Conservation (phyloP, 805 yeast genomes). For the Teunomyces tritomae region DNA sequence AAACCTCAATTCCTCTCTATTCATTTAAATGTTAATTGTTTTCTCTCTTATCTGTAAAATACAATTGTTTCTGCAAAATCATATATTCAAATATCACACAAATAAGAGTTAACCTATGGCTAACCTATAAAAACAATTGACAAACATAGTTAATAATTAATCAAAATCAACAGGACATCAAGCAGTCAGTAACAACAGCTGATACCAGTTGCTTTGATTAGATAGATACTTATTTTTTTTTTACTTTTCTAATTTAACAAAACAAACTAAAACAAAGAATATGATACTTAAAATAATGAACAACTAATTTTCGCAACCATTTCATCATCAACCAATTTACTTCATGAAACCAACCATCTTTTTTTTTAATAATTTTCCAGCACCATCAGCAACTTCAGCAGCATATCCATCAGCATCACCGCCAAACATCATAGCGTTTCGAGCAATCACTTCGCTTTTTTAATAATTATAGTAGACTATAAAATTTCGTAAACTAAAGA, state of each 20-base stretch:
- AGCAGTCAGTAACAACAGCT: too few species aligned
- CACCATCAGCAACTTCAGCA: not conserved
- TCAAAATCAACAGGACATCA: too few species aligned
- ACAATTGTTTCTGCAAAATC: too few species aligned
- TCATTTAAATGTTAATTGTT: too few species aligned
- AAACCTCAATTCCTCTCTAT: too few species aligned
- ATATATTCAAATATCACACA: too few species aligned
- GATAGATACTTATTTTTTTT: not conserved
- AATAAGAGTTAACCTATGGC: too few species aligned
- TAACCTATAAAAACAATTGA: too few species aligned
- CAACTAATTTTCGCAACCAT: constrained; percentile 1
- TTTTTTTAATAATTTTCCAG: not conserved
- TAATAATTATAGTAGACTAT: not conserved
- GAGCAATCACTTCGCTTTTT: constrained; percentile 1
- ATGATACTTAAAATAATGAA: not conserved
- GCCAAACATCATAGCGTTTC: not conserved
- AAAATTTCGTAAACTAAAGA: constrained; percentile 1
- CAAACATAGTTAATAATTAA: too few species aligned
- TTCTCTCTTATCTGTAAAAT: too few species aligned
- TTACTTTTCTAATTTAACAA: not conserved
- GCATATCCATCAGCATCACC: not conserved
- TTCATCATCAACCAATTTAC: not conserved
- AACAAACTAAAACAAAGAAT: not conserved
- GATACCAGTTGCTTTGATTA: too few species aligned
- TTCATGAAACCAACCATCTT: not conserved